Conservation (phyloP, 2,329 filamentous ascomycete species). For the Rutstroemia sp. region DNA sequence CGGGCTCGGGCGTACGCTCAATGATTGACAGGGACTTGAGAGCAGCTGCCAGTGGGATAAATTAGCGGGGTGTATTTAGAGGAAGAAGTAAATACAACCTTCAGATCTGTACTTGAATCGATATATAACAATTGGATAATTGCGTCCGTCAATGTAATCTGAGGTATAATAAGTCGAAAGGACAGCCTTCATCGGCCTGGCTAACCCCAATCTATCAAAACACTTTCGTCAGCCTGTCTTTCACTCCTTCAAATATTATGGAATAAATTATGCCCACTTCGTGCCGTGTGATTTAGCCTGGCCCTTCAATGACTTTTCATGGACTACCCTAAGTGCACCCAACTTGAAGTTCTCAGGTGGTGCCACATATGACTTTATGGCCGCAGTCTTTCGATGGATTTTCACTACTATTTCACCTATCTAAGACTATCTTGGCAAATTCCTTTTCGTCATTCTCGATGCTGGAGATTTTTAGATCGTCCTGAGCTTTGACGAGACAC, state of each 20-base stretch:
- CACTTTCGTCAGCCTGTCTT: background rate
- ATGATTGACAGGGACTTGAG: constrained; percentile 5
- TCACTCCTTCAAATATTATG: no score
- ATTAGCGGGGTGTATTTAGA: background rate
- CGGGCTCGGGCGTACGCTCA: background rate
- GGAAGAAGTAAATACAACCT: background rate
- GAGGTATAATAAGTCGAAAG: fast-evolving
- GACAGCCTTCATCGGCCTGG: background rate
- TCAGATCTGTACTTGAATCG: constrained; percentile 2
- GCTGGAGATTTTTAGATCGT: background rate
- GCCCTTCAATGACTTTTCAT: background rate
- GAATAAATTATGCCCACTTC: background rate
- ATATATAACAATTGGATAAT: background rate
- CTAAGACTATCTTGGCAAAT: no score
- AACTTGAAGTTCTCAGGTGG: background rate
- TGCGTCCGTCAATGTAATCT: background rate
- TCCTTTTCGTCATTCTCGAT: no score
- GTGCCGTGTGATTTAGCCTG: background rate
- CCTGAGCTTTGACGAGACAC: background rate
- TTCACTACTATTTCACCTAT: no score
- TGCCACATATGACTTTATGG: background rate
- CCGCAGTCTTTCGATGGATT: background rate
- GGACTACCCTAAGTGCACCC: background rate
- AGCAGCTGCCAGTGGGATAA: background rate
- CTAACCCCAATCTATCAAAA: background rate